Evolutionary conservation across 495 filamentous ascomycete genomes (phyloP), one percentile per base, ranked within the genome.

Genomic region (Xylaria castorea): DNA sequence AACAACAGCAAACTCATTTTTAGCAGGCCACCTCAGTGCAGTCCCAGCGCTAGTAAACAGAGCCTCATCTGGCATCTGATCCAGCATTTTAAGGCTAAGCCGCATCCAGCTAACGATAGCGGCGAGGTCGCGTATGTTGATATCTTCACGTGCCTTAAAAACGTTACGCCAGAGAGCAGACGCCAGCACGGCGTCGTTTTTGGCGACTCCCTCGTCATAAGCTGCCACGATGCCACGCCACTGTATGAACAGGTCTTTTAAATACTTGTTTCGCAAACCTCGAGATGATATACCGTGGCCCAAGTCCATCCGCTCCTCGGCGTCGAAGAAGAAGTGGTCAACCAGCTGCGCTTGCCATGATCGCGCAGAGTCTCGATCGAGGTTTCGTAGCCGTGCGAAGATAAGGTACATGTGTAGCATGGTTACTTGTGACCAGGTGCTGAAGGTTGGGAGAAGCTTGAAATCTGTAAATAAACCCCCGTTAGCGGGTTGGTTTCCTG

Each of bases 361-460:
- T 53, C 78, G 76, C 69, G 81, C 79, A 18, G 73, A 51, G 7
- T 81, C 79, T 50, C 93, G 85, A 27, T 92, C 92, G 71, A 96
- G 87, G 71, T 86, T 87, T 62, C 96, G 92, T 60, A 98, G 83
- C 53, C 95, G 92, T n/a, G 92, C 91, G n/a, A 92, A 91, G 51
- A 98, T 81, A 64, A 97, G 87, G 85, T 97, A 98, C 90, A 98
- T 92, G 84, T 99, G 94, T 18, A 98, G 87, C 84, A 98, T 94
- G 25, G 94, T 95, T 51, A 98, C 89, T 79, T 98, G 96, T 8
- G 97, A 91, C 97, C 96, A 99, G 61, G 93, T 95, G 71, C 89
- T 92, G 83, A 99, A 99, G 0, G 93, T 99, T 2, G 93, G 92
- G 30, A 83, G 81, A 38, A 97, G 88, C 18, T 86, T 89, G 66